Percentiles rank a stretch among this genome's conserved stretches.
phyloP scores from a whole-genome alignment of 2,329 filamentous ascomycete species.

The Botryosphaeria agaves region DNA sequence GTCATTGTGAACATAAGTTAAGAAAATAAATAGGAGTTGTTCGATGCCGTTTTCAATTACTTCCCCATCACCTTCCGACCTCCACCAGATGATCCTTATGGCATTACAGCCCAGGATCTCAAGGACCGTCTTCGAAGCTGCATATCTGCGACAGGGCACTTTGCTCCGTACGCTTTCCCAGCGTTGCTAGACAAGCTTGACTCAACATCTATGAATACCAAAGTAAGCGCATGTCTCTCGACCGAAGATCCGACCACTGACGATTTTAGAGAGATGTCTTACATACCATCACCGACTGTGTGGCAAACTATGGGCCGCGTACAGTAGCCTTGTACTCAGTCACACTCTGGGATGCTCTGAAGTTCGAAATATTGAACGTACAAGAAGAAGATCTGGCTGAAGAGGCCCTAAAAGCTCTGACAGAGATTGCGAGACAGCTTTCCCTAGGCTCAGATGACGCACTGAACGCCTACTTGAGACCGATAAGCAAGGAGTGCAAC shows the following conservation, averaged over 20 bases:
- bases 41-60: conserved; percentile 55
- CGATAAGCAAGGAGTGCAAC: conserved; percentile 49
- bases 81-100: conserved; percentile 51
- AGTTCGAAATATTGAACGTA: conserved; percentile 50
- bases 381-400: conserved; percentile 49
- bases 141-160: conserved; percentile 42
- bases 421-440: conserved; percentile 37
- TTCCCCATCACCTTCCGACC: conserved; percentile 56
- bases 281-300: conserved; percentile 42
- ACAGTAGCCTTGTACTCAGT: conserved; percentile 46
- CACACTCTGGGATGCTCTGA: conserved; percentile 49
- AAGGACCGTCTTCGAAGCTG: conserved; percentile 47
- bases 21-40: conserved; percentile 25
- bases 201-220: conserved; percentile 50
- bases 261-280: conserved; percentile 40
- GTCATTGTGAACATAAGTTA: no score
- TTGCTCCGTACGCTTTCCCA: conserved; percentile 51
- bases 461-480: conserved; percentile 36
- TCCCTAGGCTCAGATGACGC: conserved; percentile 30
- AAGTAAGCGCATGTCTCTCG: conserved; percentile 23
- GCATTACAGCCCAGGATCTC: conserved; percentile 50
- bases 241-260: background rate
- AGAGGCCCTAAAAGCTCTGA: conserved; percentile 37
- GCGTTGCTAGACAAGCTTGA: conserved; percentile 51
- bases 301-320: conserved; percentile 38